phyloP scores from a whole-genome alignment of 2,329 filamentous ascomycete species.

The Dryadomyces sulphureus region DNA sequence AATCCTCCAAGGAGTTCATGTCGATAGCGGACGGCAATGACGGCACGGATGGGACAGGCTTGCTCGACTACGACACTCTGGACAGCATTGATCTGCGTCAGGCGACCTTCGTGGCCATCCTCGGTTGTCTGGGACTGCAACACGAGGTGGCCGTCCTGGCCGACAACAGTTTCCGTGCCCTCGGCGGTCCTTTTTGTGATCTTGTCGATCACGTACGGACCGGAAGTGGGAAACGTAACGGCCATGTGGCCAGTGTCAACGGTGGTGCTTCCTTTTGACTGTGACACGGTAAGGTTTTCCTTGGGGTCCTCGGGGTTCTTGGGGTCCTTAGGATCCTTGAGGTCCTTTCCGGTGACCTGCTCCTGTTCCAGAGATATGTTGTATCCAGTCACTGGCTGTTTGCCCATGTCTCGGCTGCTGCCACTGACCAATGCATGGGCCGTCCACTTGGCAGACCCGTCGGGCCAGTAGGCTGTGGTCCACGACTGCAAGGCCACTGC shows the following conservation, averaged over 20 bases:
- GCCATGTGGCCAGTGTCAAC: conserved; percentile 28
- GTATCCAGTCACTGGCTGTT: too few relatives aligned
- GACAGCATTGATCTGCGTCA: conserved; percentile 31
- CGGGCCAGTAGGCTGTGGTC: conserved; percentile 43
- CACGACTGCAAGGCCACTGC: conserved; percentile 30
- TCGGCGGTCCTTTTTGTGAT: conserved; percentile 25
- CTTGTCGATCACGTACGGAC: conserved; percentile 22
- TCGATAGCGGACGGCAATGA: background rate
- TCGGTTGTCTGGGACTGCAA: conserved; percentile 32
- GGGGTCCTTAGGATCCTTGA: too few relatives aligned
- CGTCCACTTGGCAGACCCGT: conserved; percentile 47
- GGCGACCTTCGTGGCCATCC: conserved; percentile 21
- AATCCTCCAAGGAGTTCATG: conserved; percentile 22
- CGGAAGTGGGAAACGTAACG: conserved; percentile 26
- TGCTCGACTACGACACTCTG: conserved; percentile 32
- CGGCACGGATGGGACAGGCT: conserved; percentile 6
- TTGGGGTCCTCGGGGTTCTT: too few relatives aligned
- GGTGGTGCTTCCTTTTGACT: too few relatives aligned
- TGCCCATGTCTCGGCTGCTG: too few relatives aligned
- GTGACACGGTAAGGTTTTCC: too few relatives aligned
- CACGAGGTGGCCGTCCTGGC: conserved; percentile 32
- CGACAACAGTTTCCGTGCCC: conserved; percentile 29
- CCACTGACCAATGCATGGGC: conserved; percentile 42
- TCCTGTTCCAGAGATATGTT: too few relatives aligned
- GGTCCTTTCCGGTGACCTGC: background rate